Evolutionary conservation across 148 eudicot species (phyloP).

Genomic region (Rhododendron williamsianum): DNA sequence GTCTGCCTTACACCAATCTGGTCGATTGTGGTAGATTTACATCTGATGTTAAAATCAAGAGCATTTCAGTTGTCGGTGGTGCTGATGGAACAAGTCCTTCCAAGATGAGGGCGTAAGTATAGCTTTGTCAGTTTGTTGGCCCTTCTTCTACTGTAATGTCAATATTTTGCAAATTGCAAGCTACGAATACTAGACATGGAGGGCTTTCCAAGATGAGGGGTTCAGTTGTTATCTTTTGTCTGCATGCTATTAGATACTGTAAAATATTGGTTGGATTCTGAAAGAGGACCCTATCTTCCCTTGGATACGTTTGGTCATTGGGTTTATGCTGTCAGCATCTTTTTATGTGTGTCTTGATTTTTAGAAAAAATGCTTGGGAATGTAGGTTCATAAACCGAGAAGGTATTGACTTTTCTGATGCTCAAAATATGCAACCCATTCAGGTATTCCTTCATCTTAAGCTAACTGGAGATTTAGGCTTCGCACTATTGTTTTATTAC

Average conservation of each 20-base stretch:
- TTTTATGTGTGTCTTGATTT: not conserved
- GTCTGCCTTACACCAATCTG: not conserved
- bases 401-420: conserved; percentile 97
- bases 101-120: conserved; percentile 95
- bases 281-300: not conserved
- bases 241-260: not conserved
- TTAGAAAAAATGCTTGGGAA: not conserved
- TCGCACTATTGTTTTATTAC: not conserved
- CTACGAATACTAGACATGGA: not conserved
- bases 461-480: not conserved
- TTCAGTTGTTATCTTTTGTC: not conserved
- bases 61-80: conserved; percentile 94
- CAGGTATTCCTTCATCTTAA: conserved; percentile 48
- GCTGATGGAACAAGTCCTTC: conserved; percentile 99
- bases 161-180: not conserved
- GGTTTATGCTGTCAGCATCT: not conserved
- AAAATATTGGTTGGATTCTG: not conserved
- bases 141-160: not conserved
- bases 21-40: conserved; percentile 51
- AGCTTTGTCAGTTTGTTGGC: not conserved
- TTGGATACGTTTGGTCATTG: not conserved
- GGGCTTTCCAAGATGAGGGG: not conserved
- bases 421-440: conserved; percentile 84
- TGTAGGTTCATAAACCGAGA: conserved; percentile 94
- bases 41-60: conserved; percentile 94